Evolutionary conservation across 345 rosid genomes (phyloP), one percentile per base, ranked within the genome.

Genomic region (Syzygium aqueum): DNA sequence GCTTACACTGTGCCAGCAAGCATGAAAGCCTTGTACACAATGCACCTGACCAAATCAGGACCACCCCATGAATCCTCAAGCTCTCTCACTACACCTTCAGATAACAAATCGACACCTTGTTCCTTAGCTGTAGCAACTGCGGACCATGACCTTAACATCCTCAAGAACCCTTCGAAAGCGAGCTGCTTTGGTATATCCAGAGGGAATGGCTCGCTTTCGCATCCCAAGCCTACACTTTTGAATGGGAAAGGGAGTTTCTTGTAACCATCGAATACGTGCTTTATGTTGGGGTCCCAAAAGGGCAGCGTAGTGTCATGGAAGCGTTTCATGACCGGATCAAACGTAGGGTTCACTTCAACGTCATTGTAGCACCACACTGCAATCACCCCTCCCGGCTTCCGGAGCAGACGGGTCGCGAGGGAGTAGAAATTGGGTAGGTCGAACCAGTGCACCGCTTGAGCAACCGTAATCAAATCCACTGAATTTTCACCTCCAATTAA

Each of bases 11-110:
- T 91, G 33, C 98, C 96, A 0, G 90, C 95, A 15, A 95, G 95
- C 96, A 95, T 91, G 53, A 92, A 94, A 46, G 94, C 91, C 91
- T 94, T 93, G 65, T 89, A 92, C 5, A 51, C 88, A 3, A 93
- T 85, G 52, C 92, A 80, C 88, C 93, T 89, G 11, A 94, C 93
- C 88, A 92, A 54, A 28, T 85, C 53, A 33, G 91, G 11, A 28
- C 96, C 95, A 33, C 97, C 96, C 96, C 97, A 95, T 59, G 95
- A 96, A 85, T 28, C 85, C 91, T 93, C 92, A 25, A 96, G 87
- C 84, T 92, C 95, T 85, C 87, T 92, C 7, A 95, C 90, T 9
- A 90, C 91, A 51, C 52, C 87, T 12, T 92, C 94, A 4, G 94
- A 46, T 88, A 96, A 65, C 92, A 92, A 89, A 51, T 94, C 97